Percentiles rank a stretch among this genome's conserved stretches.
Evolutionary conservation across 2,329 filamentous ascomycete species (phyloP).

Genomic region (Botrytis deweyae): DNA sequence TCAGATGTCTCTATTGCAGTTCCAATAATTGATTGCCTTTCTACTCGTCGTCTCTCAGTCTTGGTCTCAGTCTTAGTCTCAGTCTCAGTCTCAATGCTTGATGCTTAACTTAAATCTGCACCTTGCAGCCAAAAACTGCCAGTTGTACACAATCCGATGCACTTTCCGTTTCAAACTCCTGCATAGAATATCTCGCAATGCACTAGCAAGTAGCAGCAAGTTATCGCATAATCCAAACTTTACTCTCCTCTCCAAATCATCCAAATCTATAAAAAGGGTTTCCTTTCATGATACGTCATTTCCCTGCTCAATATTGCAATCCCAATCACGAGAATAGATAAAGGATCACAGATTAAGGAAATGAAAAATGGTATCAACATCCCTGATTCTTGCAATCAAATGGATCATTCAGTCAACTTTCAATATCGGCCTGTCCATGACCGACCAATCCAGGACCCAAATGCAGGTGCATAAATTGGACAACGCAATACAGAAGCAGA

Average conservation of each 20-base stretch:
- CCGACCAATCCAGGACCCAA: background rate
- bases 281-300: background rate
- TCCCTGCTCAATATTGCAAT: constrained; percentile 1
- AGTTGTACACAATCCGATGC: constrained; percentile 5
- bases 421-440: background rate
- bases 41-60: background rate
- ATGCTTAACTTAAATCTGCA: background rate
- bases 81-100: background rate
- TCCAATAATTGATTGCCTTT: background rate
- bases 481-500: background rate
- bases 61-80: background rate
- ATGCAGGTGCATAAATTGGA: background rate
- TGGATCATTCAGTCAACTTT: background rate
- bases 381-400: constrained; percentile 4
- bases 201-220: background rate
- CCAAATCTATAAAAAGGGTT: background rate
- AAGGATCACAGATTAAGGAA: background rate
- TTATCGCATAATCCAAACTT: background rate
- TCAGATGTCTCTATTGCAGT: background rate
- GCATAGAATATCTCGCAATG: background rate
- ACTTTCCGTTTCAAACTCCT: background rate
- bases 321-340: background rate
- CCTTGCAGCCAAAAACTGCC: background rate
- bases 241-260: background rate
- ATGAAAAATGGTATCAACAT: constrained; percentile 5